A percentile compares a stretch with the other conserved stretches of the same genome.
Conservation (phyloP, 371 early-diverging fungal genomes). For the Paraphysoderma sedebokerense region DNA sequence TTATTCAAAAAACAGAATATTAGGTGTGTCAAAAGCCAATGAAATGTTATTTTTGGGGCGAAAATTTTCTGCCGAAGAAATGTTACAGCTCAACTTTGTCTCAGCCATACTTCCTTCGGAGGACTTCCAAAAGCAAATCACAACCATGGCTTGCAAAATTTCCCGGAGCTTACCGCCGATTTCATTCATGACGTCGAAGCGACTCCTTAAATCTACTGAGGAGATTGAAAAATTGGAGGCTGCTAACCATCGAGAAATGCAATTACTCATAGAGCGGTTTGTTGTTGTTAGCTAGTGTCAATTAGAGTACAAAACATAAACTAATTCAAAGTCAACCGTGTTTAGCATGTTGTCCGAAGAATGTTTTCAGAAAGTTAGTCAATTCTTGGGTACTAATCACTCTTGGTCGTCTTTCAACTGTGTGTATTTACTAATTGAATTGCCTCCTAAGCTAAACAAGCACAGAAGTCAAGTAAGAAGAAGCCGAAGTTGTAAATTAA, state of each 20-base stretch:
- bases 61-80: conserved; percentile 30
- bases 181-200: conserved; percentile 35
- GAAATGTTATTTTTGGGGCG: conserved; percentile 41
- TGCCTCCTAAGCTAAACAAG: no score
- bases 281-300: neutral
- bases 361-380: neutral
- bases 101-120: conserved; percentile 31
- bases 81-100: conserved; percentile 24
- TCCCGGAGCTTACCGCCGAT: conserved; percentile 27
- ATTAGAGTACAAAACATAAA: neutral
- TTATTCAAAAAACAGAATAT: conserved; percentile 13
- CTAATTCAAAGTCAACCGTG: neutral
- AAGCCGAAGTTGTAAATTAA: conserved; percentile 1
- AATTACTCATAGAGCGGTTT: conserved; percentile 10
- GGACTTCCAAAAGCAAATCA: conserved; percentile 25
- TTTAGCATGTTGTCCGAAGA: neutral
- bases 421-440: no score
- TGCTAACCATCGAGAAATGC: conserved; percentile 29
- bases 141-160: conserved; percentile 24
- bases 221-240: conserved; percentile 24
- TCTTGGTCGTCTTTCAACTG: no score
- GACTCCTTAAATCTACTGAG: conserved; percentile 19
- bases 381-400: no score
- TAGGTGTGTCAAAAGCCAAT: conserved; percentile 39
- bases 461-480: neutral